Evolutionary conservation across 2,329 filamentous ascomycete genomes (phyloP).

Genomic region (Aspergillus tanneri): DNA sequence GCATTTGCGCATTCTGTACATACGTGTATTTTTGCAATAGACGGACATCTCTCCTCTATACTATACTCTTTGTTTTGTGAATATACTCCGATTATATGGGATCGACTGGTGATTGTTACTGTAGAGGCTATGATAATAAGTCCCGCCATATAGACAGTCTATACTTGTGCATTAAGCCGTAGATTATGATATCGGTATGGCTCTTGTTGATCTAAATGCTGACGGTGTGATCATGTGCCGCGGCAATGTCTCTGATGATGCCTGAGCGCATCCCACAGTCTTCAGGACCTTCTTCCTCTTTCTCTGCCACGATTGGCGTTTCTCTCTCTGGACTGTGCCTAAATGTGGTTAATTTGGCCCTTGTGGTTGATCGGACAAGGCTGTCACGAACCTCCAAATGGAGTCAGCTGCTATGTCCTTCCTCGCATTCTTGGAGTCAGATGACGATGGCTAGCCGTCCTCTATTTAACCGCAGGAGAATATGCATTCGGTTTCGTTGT

Average conservation of each 20-base stretch:
- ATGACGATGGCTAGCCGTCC: neutral
- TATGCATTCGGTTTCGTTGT: neutral
- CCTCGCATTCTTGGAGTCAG: neutral
- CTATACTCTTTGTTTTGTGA: neutral
- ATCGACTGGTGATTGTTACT: too few relatives aligned
- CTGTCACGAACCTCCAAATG: neutral
- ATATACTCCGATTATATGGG: too few relatives aligned
- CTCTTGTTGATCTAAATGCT: too few relatives aligned
- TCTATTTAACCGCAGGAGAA: neutral
- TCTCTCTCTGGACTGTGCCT: neutral
- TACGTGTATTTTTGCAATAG: neutral
- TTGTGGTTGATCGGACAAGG: neutral
- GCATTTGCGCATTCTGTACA: neutral
- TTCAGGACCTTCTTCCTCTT: neutral
- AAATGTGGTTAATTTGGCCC: neutral
- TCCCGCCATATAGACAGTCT: too few relatives aligned
- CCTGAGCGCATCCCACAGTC: neutral
- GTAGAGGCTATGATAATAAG: too few relatives aligned
- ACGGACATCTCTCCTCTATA: neutral
- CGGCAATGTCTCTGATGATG: slow-evolving; percentile 14
- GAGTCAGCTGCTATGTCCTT: neutral
- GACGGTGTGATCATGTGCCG: too few relatives aligned
- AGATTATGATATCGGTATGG: too few relatives aligned
- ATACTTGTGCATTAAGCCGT: too few relatives aligned
- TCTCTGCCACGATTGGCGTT: neutral